Conservation (phyloP, 2,329 filamentous ascomycete species). For the Neobulgaria alba region DNA sequence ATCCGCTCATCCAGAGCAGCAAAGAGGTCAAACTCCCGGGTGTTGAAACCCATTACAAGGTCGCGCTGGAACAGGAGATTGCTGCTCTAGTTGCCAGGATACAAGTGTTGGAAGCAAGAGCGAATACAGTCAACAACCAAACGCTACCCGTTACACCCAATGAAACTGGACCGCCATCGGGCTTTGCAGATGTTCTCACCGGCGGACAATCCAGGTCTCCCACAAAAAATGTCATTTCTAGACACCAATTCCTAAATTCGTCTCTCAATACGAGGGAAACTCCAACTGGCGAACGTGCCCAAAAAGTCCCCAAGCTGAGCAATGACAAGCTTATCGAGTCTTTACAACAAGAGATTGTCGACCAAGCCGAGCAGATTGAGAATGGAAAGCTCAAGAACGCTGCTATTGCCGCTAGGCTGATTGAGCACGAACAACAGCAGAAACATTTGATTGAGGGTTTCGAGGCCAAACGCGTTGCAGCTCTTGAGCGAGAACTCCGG, state of each 20-base stretch:
- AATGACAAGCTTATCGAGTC: constrained; percentile 81
- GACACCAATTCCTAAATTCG: constrained; percentile 35
- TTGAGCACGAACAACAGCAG: constrained; percentile 78
- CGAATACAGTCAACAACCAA: constrained; percentile 49
- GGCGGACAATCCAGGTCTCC: constrained; percentile 28
- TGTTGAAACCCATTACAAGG: constrained; percentile 64
- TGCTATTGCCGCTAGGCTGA: constrained; percentile 75
- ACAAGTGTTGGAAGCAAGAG: constrained; percentile 73
- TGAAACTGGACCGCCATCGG: constrained; percentile 60
- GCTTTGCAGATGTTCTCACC: constrained; percentile 47
- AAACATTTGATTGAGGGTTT: constrained; percentile 74
- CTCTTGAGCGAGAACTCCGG: constrained; percentile 84
- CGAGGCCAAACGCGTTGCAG: constrained; percentile 79
- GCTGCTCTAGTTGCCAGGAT: constrained; percentile 69
- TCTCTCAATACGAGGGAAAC: constrained; percentile 25
- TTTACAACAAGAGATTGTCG: constrained; percentile 82
- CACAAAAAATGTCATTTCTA: constrained; percentile 22
- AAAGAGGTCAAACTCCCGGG: constrained; percentile 63
- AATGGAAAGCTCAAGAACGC: constrained; percentile 79
- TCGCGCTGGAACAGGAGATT: constrained; percentile 73
- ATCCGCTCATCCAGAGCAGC: constrained; percentile 11
- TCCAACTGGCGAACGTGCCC: constrained; percentile 20
- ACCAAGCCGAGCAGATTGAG: constrained; percentile 89
- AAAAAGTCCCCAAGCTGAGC: constrained; percentile 42
- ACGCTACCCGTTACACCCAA: constrained; percentile 73